These are phyloP conservation scores for Naganishia cerealis DNA, from an alignment of 1,284 basidiomycete species.

Conservation along the genomic window DNA sequence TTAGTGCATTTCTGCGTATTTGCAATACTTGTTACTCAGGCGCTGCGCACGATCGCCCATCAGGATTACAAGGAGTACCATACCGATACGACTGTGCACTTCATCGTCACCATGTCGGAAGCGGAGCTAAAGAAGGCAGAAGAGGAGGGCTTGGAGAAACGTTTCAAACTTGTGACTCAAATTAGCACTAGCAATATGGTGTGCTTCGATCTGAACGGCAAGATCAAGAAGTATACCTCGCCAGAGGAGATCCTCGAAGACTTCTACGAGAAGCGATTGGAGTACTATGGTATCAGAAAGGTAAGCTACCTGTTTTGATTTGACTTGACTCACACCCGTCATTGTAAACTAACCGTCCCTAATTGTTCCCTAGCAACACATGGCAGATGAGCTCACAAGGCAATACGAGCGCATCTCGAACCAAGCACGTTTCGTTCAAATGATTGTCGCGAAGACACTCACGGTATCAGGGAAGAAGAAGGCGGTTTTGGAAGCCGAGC, in stretches of 20 bases:
- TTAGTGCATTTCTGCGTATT: constrained; percentile 35
- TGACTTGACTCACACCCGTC: neutral
- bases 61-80: constrained; percentile 96
- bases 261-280: constrained; percentile 85
- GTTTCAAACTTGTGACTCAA: constrained; percentile 83
- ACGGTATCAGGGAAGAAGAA: constrained; percentile 90
- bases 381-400: constrained; percentile 79
- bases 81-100: constrained; percentile 89
- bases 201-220: constrained; percentile 92
- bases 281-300: constrained; percentile 93
- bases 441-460: constrained; percentile 90
- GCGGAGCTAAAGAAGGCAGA: constrained; percentile 78
- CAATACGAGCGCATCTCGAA: constrained; percentile 85
- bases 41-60: neutral
- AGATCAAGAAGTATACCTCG: constrained; percentile 89
- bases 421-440: constrained; percentile 93
- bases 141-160: constrained; percentile 81
- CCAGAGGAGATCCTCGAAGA: constrained; percentile 92
- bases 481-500: constrained; percentile 76
- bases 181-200: constrained; percentile 96
- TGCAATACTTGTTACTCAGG: neutral
- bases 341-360: neutral
- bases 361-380: constrained; percentile 64
- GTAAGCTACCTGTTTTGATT: constrained; percentile 54
- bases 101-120: constrained; percentile 76